Evolutionary conservation across 2,329 filamentous ascomycete species (phyloP).

Genomic region (Leptodontidium sp.): DNA sequence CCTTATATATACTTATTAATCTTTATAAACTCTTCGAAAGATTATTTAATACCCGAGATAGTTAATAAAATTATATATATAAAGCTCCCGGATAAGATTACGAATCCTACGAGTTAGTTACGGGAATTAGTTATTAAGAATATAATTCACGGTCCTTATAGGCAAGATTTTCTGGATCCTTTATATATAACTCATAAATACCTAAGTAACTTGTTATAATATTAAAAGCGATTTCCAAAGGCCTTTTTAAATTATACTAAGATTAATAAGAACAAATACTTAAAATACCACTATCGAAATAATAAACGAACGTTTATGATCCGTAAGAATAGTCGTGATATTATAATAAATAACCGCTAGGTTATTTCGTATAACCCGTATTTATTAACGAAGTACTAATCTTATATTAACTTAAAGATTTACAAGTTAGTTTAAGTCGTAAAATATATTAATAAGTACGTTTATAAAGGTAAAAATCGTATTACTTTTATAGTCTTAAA

Average conservation of each 20-base stretch:
- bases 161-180: background rate
- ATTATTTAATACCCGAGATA: background rate
- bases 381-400: background rate
- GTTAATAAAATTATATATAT: background rate
- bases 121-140: background rate
- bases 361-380: background rate
- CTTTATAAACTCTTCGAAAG: background rate
- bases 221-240: background rate
- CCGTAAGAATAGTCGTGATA: background rate
- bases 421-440: background rate
- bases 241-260: background rate
- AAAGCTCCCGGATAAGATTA: background rate
- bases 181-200: background rate
- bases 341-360: background rate
- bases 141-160: background rate
- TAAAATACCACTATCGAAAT: background rate
- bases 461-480: background rate
- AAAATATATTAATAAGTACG: background rate
- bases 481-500: background rate
- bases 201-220: background rate
- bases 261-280: background rate
- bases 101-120: background rate
- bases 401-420: background rate
- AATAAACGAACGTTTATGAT: background rate
- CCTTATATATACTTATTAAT: background rate